Base-by-base conservation (phyloP, 1,284 basidiomycete species). In the Porphyrellus sp. region DNA sequence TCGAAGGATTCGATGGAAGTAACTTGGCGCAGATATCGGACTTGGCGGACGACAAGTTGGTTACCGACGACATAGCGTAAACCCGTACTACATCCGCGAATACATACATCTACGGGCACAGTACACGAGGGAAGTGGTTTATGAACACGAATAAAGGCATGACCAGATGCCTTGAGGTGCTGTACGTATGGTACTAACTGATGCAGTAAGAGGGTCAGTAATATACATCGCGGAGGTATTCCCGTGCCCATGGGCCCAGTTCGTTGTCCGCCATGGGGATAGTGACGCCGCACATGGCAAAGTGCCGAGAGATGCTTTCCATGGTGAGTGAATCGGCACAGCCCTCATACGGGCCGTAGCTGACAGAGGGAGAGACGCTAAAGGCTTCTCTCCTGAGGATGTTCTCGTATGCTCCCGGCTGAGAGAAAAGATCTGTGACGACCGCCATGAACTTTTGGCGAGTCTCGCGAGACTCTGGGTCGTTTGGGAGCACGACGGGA, bases 191-290 rank as follows among this genome's bases (percentile, higher is more conserved):
- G 34, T 43, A 12, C 37, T 62, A 52, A 42, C 8, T 24, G 46
- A 24, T 28, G 7, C 1, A 43, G 38, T 46, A 46, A 28, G 30
- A 12, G 4, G 46, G 27, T 67, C 54, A 68, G 55, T 58, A 62
- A 51, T 58, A 63, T 53, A 59, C 61, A 55, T 70, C 61, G 20
- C 65, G 63, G 39, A 61, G 52, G 47, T 68, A 72, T 55, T 72
- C 70, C 40, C 62, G 63, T 21, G 74, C 74, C 75, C 74, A 76
- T 21, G 72, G 74, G 38, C 70, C 71, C 30, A 76, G 63, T 48
- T 77, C 74, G 24, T 61, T 59, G 9, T 65, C 65, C 4, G 72
- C 74, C 37, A 67, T 56, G 11, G 63, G 57, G 13, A 69, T 63
- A 4, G 70, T 71, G 27, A 76, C 55, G 9, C 74, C 75, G 53